Evolutionary conservation across 129 eudicot genomes (phyloP).

Genomic region (Chrysanthemum lavandulifolium): DNA sequence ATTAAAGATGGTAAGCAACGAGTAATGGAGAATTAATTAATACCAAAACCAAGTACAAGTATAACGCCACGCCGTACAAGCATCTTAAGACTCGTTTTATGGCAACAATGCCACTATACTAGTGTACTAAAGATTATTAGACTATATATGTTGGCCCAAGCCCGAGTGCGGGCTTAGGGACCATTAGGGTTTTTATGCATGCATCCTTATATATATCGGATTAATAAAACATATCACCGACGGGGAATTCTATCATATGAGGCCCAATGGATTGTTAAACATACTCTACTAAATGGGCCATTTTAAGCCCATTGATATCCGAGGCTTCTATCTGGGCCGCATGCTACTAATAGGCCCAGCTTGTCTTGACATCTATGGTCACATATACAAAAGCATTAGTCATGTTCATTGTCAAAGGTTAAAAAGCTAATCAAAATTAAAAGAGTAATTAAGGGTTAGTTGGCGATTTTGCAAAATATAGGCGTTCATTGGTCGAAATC

Average conservation of each 20-base stretch:
- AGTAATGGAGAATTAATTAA: neutral
- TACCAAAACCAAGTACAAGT: slow-evolving; percentile 28
- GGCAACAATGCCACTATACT: slow-evolving; percentile 8
- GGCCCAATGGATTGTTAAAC: slow-evolving; percentile 25
- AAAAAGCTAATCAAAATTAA: neutral
- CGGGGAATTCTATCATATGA: neutral
- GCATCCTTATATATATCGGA: too few relatives aligned
- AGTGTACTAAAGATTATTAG: neutral
- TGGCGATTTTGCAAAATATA: neutral
- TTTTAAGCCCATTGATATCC: neutral
- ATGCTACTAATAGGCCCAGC: slow-evolving; percentile 65
- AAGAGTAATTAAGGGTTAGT: neutral
- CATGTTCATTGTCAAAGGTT: neutral
- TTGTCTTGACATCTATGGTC: slow-evolving; percentile 76
- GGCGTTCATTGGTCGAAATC: neutral
- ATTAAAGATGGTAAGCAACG: too few relatives aligned
- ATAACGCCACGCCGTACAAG: slow-evolving; percentile 28
- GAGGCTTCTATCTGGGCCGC: slow-evolving; percentile 40
- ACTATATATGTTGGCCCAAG: too few relatives aligned
- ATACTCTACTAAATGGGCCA: slow-evolving; percentile 8
- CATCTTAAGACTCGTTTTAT: slow-evolving; percentile 30
- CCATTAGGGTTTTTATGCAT: neutral
- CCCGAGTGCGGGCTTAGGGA: too few relatives aligned
- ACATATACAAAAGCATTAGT: neutral
- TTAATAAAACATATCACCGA: too few relatives aligned